Conservation (phyloP, 2,329 filamentous ascomycete species). For the Pseudohalonectria lignicola region DNA sequence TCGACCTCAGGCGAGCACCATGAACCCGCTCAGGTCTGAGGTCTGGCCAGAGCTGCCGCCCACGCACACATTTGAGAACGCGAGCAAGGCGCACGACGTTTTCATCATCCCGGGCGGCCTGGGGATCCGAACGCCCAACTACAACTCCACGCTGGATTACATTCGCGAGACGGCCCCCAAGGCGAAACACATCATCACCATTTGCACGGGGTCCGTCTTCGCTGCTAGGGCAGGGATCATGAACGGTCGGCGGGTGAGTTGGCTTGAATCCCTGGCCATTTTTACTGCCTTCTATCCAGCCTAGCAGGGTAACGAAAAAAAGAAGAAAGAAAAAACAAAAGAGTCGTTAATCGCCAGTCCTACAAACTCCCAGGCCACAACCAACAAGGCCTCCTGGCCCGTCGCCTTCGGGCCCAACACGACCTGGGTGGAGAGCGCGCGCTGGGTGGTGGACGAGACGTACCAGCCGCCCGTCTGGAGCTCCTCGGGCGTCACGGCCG, state of each 20-base stretch:
- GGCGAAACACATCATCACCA: constrained; percentile 46
- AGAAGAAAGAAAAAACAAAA: too few species aligned
- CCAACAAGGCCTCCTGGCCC: constrained; percentile 51
- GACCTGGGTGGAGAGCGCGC: constrained; percentile 48
- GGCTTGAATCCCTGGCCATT: too few species aligned
- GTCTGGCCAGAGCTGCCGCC: constrained; percentile 19
- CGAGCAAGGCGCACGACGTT: constrained; percentile 43
- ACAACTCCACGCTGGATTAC: constrained; percentile 29
- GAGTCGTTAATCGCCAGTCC: too few species aligned
- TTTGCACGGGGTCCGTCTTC: constrained; percentile 55
- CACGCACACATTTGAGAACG: constrained; percentile 39
- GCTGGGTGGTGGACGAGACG: constrained; percentile 56
- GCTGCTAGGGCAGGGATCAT: constrained; percentile 48
- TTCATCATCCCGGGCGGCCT: constrained; percentile 55
- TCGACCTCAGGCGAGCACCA: constrained; percentile 9
- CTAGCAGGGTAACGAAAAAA: too few species aligned
- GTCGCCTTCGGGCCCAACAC: constrained; percentile 13
- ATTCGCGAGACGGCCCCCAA: constrained; percentile 30
- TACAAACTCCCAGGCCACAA: too few species aligned
- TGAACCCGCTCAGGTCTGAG: constrained; percentile 20
- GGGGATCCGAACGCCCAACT: constrained; percentile 29
- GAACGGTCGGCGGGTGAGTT: constrained; percentile 40
- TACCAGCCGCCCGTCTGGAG: too few species aligned
- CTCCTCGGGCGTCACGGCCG: constrained; percentile 36
- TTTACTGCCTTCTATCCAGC: too few species aligned